Base-by-base conservation (phyloP, 1,284 basidiomycete genomes). In the Austroboletus olivaceoglutinosus region DNA sequence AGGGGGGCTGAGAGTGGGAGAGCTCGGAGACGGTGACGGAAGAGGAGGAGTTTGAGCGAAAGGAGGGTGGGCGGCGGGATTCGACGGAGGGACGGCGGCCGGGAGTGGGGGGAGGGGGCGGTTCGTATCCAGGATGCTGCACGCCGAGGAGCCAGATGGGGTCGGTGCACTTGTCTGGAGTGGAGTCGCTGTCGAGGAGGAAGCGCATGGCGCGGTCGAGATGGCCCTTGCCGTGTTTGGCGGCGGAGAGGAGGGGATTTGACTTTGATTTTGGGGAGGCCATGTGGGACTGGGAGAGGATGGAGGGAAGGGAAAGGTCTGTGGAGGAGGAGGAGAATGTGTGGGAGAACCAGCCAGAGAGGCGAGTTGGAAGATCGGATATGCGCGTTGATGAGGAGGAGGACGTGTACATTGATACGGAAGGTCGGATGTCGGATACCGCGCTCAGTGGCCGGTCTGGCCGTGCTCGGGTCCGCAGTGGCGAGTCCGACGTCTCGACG, bases 91-190 rank as follows among this genome's bases (percentile, higher is more conserved):
- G 54, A 33, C 60, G 58, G 27, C 64, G 64, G 29, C 38, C 43
- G 47, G 63, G 59, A 22, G 70, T 58, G 53, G 61, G 63, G 30
- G 68, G 71, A 3, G 73, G 77, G 4, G 75, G 69, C 36, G 77
- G 81, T 55, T 88, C 86, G 59, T 83, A 89, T 4, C 85, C 86
- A 10, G 81, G 80, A 63, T 93, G 91, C 54, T 80, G 78, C 7
- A 91, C 82, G 27, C 91, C 91, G 41, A 94, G 76, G 8, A 94
- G 70, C 90, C 90, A 93, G 39, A 94, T 93, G 0, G 85, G 80
- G 25, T 93, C 89, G 0, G 78, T 64, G 50, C 83, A 91, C 58
- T 81, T 85, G 70, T 94, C 91, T 1, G 90, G 90, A 5, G 78
- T 82, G 13, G 86, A 80, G 68, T 95, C 92, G 58, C 81, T 83